Conservation (phyloP, 768 basidiomycete genomes). For the Pulveroboletus frians region DNA sequence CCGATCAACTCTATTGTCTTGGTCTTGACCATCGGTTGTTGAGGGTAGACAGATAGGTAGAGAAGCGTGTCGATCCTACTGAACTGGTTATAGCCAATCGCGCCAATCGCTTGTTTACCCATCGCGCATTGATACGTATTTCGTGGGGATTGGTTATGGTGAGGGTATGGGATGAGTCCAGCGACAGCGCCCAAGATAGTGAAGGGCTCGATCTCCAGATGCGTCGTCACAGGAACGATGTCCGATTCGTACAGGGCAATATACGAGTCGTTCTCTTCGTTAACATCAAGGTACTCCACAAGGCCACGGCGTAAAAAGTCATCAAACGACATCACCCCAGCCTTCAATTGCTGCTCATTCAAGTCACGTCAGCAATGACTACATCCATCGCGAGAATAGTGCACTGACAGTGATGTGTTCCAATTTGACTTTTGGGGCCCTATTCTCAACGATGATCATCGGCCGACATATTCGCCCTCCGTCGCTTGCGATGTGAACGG, state of each 20-base stretch:
- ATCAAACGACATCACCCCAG: constrained; percentile 77
- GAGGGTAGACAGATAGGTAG: constrained; percentile 97
- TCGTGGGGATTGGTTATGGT: constrained; percentile 98
- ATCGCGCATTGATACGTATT: constrained; percentile 99
- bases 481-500: constrained; percentile 94
- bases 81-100: constrained; percentile 96
- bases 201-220: constrained; percentile 98
- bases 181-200: constrained; percentile 96
- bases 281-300: constrained; percentile 97
- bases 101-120: constrained; percentile 99
- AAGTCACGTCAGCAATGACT: constrained; percentile 5
- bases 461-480: constrained; percentile 98
- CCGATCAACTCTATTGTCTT: constrained; percentile 97
- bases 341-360: constrained; percentile 64
- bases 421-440: constrained; percentile 65
- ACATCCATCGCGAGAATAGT: background rate
- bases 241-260: constrained; percentile 92
- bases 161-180: constrained; percentile 97
- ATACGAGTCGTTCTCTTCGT: constrained; percentile 97
- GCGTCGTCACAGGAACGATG: constrained; percentile 79
- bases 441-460: constrained; percentile 91
- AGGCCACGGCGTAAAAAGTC: constrained; percentile 89
- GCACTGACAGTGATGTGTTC: constrained; percentile 68
- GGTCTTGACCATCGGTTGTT: constrained; percentile 99
- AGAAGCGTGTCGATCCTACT: constrained; percentile 96